Evolutionary conservation across 345 rosid genomes (phyloP).

Genomic region (Diplotaxis tenuifolia): DNA sequence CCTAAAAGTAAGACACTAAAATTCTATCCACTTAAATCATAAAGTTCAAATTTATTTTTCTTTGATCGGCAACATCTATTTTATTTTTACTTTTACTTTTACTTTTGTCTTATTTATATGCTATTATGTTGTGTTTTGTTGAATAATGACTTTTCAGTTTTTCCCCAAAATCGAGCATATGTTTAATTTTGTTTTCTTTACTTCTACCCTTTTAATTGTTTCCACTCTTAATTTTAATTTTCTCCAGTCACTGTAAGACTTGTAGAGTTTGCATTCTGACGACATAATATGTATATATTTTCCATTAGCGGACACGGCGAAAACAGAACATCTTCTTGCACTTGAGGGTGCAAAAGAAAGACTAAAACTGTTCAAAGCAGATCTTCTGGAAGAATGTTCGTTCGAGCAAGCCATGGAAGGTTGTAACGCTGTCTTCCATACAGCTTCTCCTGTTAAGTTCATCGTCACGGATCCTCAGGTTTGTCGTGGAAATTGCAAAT

Average conservation of each 20-base stretch:
- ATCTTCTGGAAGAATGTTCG: conserved; percentile 39
- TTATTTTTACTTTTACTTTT: background rate
- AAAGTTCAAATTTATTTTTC: background rate
- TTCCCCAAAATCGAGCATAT: background rate
- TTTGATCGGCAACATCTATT: background rate
- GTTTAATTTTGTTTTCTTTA: background rate
- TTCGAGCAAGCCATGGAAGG: conserved; percentile 46
- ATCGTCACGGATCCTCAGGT: conserved; percentile 45
- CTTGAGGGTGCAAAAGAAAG: conserved; percentile 42
- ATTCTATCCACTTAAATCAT: background rate
- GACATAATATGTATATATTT: background rate
- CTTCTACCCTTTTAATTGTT: too few relatives aligned
- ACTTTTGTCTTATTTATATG: background rate
- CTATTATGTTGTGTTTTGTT: background rate
- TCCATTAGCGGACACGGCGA: conserved; percentile 36
- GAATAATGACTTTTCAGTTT: background rate
- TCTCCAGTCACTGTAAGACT: too few relatives aligned
- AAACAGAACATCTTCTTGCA: conserved; percentile 31
- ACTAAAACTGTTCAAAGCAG: conserved; percentile 37
- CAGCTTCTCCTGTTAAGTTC: conserved; percentile 49
- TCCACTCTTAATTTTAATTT: too few relatives aligned
- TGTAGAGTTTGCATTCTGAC: background rate
- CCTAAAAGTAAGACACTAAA: background rate
- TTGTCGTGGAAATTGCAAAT: background rate
- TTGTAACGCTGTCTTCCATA: conserved; percentile 60